Base-by-base conservation (phyloP, 2,329 filamentous ascomycete genomes). In the Arthrobotrys entomopaga region DNA sequence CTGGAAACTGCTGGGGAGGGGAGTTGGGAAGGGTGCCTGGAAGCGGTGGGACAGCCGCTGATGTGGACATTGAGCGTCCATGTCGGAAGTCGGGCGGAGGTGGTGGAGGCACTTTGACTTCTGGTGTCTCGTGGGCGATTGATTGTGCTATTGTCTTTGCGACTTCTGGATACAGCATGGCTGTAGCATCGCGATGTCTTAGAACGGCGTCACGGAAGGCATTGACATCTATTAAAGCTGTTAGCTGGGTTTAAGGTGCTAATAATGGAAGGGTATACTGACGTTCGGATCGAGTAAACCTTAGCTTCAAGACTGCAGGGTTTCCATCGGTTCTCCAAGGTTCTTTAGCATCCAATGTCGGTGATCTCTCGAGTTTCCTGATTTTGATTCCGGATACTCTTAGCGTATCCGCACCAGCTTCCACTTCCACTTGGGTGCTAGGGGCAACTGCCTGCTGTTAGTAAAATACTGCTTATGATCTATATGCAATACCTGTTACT, bases 111-210 rank as follows among this genome's bases (percentile, higher is more conserved):
- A 43, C 46, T 42, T 46, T 59, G n/a, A 42, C n/a, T 26, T 65
- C 70, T 29, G 60, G 43, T 24, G 53, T 65, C 10, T 73, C 60
- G 13, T 74, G 54, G 2, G 63, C 57, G 20, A 59, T 63, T 11
- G 70, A 52, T 40, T 64, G 34, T n/a, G 63, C 57, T 5, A 66
- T 50, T 2, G 63, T 74, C 26, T 63, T 66, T 57, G 70, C 63
- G 20, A 74, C 63, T 59, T 74, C 70, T 3, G 70, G 70, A 38
- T 67, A 74, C 15, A 74, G 58, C 56, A 74, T 74, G 10, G 70
- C 70, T 15, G 70, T 74, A 1, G 70, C 70, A 49, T 74, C 70
- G 20, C 70, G 63, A 16, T 74, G 70, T n/a, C 58, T 66, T 46
- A 74, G 40, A 19, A 74, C 70, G 7, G 70, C 50, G 6, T 74